Evolutionary conservation across 768 basidiomycete species (phyloP).

Genomic region (Crepidotus variabilis): DNA sequence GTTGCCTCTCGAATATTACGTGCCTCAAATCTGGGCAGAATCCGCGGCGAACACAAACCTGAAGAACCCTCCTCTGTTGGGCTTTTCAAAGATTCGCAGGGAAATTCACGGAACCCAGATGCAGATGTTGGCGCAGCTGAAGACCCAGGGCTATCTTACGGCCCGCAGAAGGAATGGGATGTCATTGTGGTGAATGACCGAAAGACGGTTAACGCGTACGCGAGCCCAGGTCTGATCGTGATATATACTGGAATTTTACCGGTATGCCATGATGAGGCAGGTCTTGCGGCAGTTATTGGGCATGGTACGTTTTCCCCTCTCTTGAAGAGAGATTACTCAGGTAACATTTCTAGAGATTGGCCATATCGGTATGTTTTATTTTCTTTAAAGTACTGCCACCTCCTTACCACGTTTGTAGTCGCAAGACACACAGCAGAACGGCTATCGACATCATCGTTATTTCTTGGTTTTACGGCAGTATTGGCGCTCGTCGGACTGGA

Average conservation of each 20-base stretch:
- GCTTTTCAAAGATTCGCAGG: slow-evolving; percentile 18
- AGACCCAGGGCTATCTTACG: slow-evolving; percentile 20
- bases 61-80: slow-evolving; percentile 18
- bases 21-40: slow-evolving; percentile 66
- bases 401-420: slow-evolving; percentile 18
- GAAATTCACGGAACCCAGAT: slow-evolving; percentile 29
- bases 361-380: slow-evolving; percentile 49
- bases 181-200: slow-evolving; percentile 76
- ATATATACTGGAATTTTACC: slow-evolving; percentile 90
- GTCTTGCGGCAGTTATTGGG: slow-evolving; percentile 78
- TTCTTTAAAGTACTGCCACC: no score
- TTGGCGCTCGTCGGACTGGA: slow-evolving; percentile 55
- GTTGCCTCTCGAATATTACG: slow-evolving; percentile 68
- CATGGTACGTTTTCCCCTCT: slow-evolving; percentile 59
- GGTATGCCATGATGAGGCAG: slow-evolving; percentile 71
- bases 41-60: slow-evolving; percentile 32
- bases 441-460: slow-evolving; percentile 42
- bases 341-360: slow-evolving; percentile 58
- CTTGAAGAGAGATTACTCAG: not conserved
- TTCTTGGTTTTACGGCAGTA: slow-evolving; percentile 35
- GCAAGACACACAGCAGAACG: slow-evolving; percentile 50
- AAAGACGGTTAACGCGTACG: slow-evolving; percentile 76
- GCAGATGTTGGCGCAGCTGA: slow-evolving; percentile 21
- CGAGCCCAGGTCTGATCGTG: slow-evolving; percentile 74
- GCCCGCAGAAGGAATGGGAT: slow-evolving; percentile 51